These are phyloP conservation scores for Royoungia palumana DNA, from an alignment of 768 basidiomycete genomes.

Conservation along the genomic window DNA sequence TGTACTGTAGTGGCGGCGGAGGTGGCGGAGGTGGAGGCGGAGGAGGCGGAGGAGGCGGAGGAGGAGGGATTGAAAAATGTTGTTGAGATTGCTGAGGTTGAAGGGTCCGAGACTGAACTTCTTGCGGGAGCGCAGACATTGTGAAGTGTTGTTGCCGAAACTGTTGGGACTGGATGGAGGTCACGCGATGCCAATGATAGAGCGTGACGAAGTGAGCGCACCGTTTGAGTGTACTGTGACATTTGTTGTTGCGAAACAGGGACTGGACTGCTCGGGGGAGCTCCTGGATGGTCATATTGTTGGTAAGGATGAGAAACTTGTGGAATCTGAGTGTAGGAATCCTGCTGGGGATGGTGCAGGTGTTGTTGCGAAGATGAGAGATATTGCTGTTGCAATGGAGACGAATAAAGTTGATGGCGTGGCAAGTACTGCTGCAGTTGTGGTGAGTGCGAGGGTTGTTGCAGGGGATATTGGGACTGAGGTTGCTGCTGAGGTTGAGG, in stretches of 20 bases:
- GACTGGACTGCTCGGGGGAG: slow-evolving; percentile 9
- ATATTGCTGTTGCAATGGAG: not conserved
- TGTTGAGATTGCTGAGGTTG: slow-evolving; percentile 20
- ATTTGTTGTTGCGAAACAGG: slow-evolving; percentile 1
- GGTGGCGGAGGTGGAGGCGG: slow-evolving; percentile 14
- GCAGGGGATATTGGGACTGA: slow-evolving; percentile 2
- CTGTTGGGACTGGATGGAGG: not conserved
- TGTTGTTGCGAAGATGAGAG: slow-evolving; percentile 5
- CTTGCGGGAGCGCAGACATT: slow-evolving; percentile 20
- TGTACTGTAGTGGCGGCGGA: slow-evolving; percentile 5
- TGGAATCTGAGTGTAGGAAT: slow-evolving; percentile 14
- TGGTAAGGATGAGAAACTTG: slow-evolving; percentile 17
- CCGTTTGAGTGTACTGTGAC: slow-evolving; percentile 6
- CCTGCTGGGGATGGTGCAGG: slow-evolving; percentile 11
- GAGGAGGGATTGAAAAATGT: slow-evolving; percentile 19
- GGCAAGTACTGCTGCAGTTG: slow-evolving; percentile 10
- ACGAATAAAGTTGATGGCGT: slow-evolving; percentile 9
- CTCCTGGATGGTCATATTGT: slow-evolving; percentile 7
- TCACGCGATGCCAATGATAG: not conserved
- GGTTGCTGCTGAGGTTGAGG: slow-evolving; percentile 18
- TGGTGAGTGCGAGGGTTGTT: slow-evolving; percentile 3
- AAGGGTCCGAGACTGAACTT: slow-evolving; percentile 15
- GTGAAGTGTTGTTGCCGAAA: slow-evolving; percentile 13
- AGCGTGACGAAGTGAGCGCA: slow-evolving; percentile 1
- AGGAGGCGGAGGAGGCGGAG: too few species aligned